Evolutionary conservation across 2,329 filamentous ascomycete genomes (phyloP), one percentile per base, ranked within the genome.

Genomic region (Tolypocladium inflatum): DNA sequence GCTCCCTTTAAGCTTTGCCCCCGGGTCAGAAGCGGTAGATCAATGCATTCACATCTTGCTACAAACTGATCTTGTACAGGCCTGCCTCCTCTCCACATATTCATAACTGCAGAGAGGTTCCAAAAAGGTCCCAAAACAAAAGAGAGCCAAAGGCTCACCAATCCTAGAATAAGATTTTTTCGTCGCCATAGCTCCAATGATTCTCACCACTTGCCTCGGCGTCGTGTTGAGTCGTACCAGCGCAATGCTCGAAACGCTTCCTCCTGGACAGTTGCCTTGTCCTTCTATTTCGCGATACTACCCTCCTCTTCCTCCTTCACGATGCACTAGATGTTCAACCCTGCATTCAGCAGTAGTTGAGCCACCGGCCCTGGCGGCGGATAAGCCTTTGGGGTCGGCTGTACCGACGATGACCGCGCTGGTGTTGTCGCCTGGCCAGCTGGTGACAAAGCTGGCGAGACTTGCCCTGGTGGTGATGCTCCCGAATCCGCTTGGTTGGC

Each of bases 71-170:
- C 33, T 37, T 21, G 15, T 23, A 39, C n/a, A 39, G 43, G 45
- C n/a, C n/a, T 53, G 38, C 39, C 50, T 56, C 54, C 58, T 48
- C 59, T 55, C 55, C 48, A 60, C 30, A 54, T 60, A 52, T 48
- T 55, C 38, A 42, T 53, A 33, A n/a, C 38, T 56, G 52, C 52
- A 35, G 41, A 58, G 54, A 56, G 60, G 56, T 60, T 57, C 60
- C 45, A 59, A 59, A 58, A 59, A 26, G n/a, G 10, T 23, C 38
- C 39, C 26, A 48, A 57, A 41, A 54, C 19, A 57, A 17, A 41
- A 55, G 9, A 51, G 45, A 51, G 37, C 15, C 53, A n/a, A 33
- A 17, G 23, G 38, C 53, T 55, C 38, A 7, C 9, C 23, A 33
- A 30, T 42, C 21, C 21, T 26, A 33, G 21, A 19, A 42, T 54